These are phyloP conservation scores for Coemansia sp. DNA, from an alignment of 192 early-diverging fungal genomes.

Conservation along the genomic window DNA sequence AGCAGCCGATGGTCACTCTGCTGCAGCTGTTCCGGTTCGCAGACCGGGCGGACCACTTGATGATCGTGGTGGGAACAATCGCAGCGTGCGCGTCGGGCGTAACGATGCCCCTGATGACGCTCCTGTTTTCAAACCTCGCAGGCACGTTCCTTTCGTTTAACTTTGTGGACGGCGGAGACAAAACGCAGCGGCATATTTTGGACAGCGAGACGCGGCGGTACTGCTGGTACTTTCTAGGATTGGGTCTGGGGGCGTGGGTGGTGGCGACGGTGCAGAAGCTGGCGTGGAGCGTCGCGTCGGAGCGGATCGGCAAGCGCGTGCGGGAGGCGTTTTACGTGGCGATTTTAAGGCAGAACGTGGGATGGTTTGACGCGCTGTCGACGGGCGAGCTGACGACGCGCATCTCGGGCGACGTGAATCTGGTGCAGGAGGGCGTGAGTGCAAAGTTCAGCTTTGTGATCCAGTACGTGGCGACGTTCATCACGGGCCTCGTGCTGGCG, in stretches of 20 bases:
- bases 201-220: constrained; percentile 38
- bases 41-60: constrained; percentile 54
- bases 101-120: constrained; percentile 52
- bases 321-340: constrained; percentile 70
- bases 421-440: constrained; percentile 85
- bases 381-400: constrained; percentile 84
- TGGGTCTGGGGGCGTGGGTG: constrained; percentile 22
- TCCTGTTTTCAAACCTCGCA: constrained; percentile 41
- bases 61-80: constrained; percentile 52
- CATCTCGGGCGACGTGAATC: constrained; percentile 78
- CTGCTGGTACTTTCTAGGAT: constrained; percentile 47
- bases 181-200: constrained; percentile 17
- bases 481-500: constrained; percentile 73
- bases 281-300: constrained; percentile 37
- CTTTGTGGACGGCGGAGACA: neutral
- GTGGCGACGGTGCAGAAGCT: constrained; percentile 18
- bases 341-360: constrained; percentile 83
- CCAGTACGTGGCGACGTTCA: constrained; percentile 62
- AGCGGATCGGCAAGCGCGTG: constrained; percentile 69
- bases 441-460: constrained; percentile 81
- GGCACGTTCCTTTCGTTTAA: constrained; percentile 26
- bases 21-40: constrained; percentile 71
- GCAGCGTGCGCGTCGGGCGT: constrained; percentile 40
- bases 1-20: constrained; percentile 54
- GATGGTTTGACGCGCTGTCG: constrained; percentile 80